Percentiles rank a stretch among this genome's conserved stretches.
Conservation (phyloP, 805 yeast species). For the Isabelozyma heimii region DNA sequence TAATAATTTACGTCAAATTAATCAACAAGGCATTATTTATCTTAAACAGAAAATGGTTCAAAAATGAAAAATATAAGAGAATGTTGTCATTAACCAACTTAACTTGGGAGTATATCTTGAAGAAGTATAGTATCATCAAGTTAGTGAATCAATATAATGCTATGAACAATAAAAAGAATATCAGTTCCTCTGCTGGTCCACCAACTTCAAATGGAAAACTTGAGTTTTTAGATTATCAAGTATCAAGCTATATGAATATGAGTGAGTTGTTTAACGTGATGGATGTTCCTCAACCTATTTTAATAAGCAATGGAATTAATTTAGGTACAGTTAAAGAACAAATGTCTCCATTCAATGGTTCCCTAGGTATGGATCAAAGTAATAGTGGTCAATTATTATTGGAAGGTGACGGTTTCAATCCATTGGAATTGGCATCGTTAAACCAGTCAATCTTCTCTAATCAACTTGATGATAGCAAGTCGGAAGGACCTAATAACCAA, state of each 20-base stretch:
- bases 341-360: neutral
- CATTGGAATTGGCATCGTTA: neutral
- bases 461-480: slow-evolving; percentile 3
- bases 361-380: neutral
- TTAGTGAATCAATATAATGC: slow-evolving; percentile 24
- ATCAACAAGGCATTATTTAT: slow-evolving; percentile 42
- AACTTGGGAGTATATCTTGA: slow-evolving; percentile 43
- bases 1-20: slow-evolving; percentile 35
- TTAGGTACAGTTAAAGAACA: neutral
- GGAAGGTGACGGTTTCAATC: neutral
- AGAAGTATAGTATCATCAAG: slow-evolving; percentile 28
- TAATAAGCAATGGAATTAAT: slow-evolving; percentile 1
- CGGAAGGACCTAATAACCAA: neutral
- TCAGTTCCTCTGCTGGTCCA: slow-evolving; percentile 4
- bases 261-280: slow-evolving; percentile 39
- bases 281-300: slow-evolving; percentile 42
- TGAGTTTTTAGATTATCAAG: slow-evolving; percentile 41
- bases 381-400: neutral
- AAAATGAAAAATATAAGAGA: slow-evolving; percentile 44
- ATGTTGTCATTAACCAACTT: slow-evolving; percentile 42
- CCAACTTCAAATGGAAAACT: slow-evolving; percentile 12
- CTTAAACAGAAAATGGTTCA: slow-evolving; percentile 43
- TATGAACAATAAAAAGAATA: slow-evolving; percentile 11
- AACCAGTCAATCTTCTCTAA: neutral
- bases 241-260: slow-evolving; percentile 36